phyloP scores from a whole-genome alignment of 441 rosid species.

The Aleurites moluccanus region DNA sequence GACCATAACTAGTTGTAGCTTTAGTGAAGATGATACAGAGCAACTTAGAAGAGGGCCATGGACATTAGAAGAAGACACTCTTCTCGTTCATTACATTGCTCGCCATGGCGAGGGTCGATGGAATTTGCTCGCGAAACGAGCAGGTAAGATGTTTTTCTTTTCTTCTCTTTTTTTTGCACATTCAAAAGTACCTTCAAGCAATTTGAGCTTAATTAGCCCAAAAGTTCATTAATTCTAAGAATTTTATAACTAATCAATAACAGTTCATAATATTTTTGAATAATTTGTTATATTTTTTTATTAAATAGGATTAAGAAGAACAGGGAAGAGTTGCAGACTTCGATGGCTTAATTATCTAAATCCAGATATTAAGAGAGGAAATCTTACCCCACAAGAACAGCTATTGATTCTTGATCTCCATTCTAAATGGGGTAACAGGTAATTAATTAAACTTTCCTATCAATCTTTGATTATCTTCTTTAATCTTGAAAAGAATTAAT shows the following conservation, averaged over 20 bases:
- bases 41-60: slow-evolving; percentile 68
- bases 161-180: too few relatives aligned
- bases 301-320: slow-evolving; percentile 46
- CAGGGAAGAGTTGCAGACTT: slow-evolving; percentile 60
- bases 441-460: neutral
- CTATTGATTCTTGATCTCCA: slow-evolving; percentile 52
- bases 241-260: too few relatives aligned
- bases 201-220: too few relatives aligned
- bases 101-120: slow-evolving; percentile 64
- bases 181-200: too few relatives aligned
- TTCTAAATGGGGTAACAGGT: slow-evolving; percentile 55
- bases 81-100: slow-evolving; percentile 47
- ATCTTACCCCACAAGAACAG: slow-evolving; percentile 49
- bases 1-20: slow-evolving; percentile 9
- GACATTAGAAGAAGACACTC: slow-evolving; percentile 69
- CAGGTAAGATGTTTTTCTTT: slow-evolving; percentile 48
- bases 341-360: slow-evolving; percentile 63
- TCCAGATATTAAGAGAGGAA: slow-evolving; percentile 58
- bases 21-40: slow-evolving; percentile 31
- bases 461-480: too few relatives aligned
- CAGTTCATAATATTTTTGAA: neutral
- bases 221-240: too few relatives aligned
- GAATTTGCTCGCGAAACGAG: slow-evolving; percentile 53
- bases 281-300: neutral
- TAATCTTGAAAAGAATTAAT: neutral